Percentiles rank a stretch among this genome's conserved stretches.
Conservation (phyloP, 2,329 filamentous ascomycete species). For the Venturia nashicola region DNA sequence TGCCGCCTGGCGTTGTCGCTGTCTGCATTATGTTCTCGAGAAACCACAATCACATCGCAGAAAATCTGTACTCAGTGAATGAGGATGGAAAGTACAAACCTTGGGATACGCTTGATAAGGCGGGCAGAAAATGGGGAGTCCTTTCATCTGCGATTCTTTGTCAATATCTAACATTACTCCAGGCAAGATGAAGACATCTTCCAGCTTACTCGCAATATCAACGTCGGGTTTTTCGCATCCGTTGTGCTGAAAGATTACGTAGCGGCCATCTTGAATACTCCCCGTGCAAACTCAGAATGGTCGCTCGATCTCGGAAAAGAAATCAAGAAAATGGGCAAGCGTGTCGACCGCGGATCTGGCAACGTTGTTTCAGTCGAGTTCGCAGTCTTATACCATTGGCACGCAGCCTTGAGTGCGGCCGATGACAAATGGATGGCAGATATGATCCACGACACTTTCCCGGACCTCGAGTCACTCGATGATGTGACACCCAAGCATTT, state of each 20-base stretch:
- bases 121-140: conserved; percentile 26
- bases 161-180: neutral
- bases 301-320: conserved; percentile 33
- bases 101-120: conserved; percentile 26
- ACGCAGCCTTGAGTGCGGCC: conserved; percentile 31
- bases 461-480: conserved; percentile 30
- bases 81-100: conserved; percentile 31
- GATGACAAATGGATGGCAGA: conserved; percentile 35
- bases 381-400: conserved; percentile 36
- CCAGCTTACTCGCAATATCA: conserved; percentile 34
- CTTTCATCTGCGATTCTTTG: neutral
- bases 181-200: conserved; percentile 39
- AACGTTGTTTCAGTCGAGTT: conserved; percentile 36
- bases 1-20: conserved; percentile 34
- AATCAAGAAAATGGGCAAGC: conserved; percentile 28
- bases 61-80: conserved; percentile 29
- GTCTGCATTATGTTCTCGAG: conserved; percentile 32
- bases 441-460: conserved; percentile 21
- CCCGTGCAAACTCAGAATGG: conserved; percentile 33
- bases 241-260: conserved; percentile 36
- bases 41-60: conserved; percentile 33
- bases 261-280: conserved; percentile 33
- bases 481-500: conserved; percentile 31
- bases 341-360: conserved; percentile 30
- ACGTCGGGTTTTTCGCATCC: conserved; percentile 34